phyloP scores from a whole-genome alignment of 1,284 basidiomycete species.

The Fomes fomentarius region DNA sequence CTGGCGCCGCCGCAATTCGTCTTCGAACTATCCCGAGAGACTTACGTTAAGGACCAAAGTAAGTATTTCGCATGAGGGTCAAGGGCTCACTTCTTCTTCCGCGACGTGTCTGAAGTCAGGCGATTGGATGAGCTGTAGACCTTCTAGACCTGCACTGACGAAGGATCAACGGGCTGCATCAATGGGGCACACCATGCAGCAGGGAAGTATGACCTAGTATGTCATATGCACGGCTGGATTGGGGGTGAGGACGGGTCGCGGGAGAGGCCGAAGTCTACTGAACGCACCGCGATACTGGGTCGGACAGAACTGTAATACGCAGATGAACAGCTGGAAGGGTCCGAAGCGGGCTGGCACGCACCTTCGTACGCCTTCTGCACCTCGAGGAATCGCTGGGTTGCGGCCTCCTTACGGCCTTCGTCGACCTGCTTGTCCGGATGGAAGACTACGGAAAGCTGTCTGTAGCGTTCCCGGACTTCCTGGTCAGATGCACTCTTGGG shows the following conservation, averaged over 20 bases:
- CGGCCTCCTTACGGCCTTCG: conserved; percentile 56
- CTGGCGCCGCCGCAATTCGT: conserved; percentile 42
- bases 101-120: conserved; percentile 26
- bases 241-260: conserved; percentile 20
- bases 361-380: conserved; percentile 82
- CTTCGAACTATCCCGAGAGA: conserved; percentile 22
- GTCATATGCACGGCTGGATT: conserved; percentile 67
- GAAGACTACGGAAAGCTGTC: conserved; percentile 74
- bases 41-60: conserved; percentile 17
- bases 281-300: conserved; percentile 69
- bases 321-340: not conserved
- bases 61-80: not conserved
- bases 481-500: conserved; percentile 61
- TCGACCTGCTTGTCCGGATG: conserved; percentile 86
- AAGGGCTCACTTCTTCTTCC: conserved; percentile 23
- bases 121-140: conserved; percentile 22
- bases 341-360: conserved; percentile 33
- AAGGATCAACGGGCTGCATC: conserved; percentile 9
- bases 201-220: conserved; percentile 52
- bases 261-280: conserved; percentile 1
- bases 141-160: conserved; percentile 28
- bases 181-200: not conserved
- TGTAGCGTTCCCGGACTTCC: conserved; percentile 76
- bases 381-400: conserved; percentile 69
- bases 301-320: conserved; percentile 61